Evolutionary conservation across 1,139 yeast species (phyloP), one percentile per base, ranked within the genome.

Genomic region (Scheffersomyces illinoinensis): DNA sequence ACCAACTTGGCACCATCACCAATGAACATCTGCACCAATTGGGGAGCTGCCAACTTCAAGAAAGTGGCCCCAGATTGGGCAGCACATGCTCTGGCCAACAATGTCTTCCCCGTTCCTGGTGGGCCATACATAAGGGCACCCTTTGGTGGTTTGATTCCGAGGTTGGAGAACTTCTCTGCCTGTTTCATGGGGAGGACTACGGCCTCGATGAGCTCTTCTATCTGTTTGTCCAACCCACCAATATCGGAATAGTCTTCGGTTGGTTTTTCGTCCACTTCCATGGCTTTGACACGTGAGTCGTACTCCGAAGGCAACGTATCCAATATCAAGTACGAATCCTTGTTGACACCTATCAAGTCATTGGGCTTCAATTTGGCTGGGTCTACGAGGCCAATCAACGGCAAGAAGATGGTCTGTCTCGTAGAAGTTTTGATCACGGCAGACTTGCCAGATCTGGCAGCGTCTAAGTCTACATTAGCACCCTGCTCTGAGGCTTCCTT

Each of bases 101-200:
- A 82, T 0, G 99, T 95, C 77, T 95, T 95, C 75, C 99, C 99
- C 1, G 99, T 95, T 71, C 99, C 99, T 56, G 99, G 99, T 19
- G 99, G 99, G 10, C 99, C 99, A 74, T 95, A 95, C 99, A 95
- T 95, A 61, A 95, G 82, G 0, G 98, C 99, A 67, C 99, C 99
- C 76, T 95, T 95, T 61, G 99, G 99, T 5, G 99, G 96, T 74
- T 91, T 93, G 69, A 95, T 93, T 57, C 98, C 98, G 75, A 95
- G 82, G 59, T 86, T 88, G 71, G 91, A 90, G 79, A 95, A 96
- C 77, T 95, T 95, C 57, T 96, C 99, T 33, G 97, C 96, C 73
- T 95, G 98, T 75, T 93, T 95, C 98, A 95, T 93, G 50, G 99
- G 99, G 62, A 95, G 84, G 39, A 95, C 99, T 57, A 95, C 97